These are phyloP conservation scores for Aspergillus tubingensis DNA, from an alignment of 2,329 filamentous ascomycete species.

Conservation along the genomic window DNA sequence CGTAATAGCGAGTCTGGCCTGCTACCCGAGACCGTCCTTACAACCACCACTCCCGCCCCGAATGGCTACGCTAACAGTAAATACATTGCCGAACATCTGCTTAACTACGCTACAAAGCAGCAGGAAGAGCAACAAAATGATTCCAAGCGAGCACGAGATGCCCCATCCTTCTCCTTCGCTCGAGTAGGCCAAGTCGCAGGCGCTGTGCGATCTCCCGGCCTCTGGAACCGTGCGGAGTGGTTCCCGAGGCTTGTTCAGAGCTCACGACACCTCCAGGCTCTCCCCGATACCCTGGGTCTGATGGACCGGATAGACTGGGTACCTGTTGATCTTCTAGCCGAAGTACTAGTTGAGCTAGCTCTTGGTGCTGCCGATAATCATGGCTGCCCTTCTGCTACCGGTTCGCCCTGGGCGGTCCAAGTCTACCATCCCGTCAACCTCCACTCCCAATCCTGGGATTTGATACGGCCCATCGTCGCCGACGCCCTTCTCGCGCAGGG, in stretches of 20 bases:
- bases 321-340: neutral
- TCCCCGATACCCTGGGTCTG: constrained; percentile 9
- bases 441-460: neutral
- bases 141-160: too few relatives aligned
- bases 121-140: too few relatives aligned
- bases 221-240: constrained; percentile 18
- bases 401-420: neutral
- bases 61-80: constrained; percentile 32
- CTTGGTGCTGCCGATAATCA: neutral
- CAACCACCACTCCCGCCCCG: neutral
- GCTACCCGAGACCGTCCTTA: constrained; percentile 3
- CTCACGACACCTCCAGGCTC: constrained; percentile 6
- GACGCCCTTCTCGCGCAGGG: neutral
- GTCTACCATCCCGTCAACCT: constrained; percentile 6
- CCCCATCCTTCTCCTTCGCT: constrained; percentile 6
- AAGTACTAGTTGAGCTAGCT: constrained; percentile 6
- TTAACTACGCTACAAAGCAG: constrained; percentile 21
- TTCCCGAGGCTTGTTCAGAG: constrained; percentile 15
- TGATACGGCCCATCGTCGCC: neutral
- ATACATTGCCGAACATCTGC: constrained; percentile 29
- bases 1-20: neutral
- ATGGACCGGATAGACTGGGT: neutral
- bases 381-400: too few relatives aligned
- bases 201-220: neutral
- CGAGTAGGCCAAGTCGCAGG: constrained; percentile 35